Conservation (phyloP, 768 basidiomycete genomes). For the Suillus discolor region DNA sequence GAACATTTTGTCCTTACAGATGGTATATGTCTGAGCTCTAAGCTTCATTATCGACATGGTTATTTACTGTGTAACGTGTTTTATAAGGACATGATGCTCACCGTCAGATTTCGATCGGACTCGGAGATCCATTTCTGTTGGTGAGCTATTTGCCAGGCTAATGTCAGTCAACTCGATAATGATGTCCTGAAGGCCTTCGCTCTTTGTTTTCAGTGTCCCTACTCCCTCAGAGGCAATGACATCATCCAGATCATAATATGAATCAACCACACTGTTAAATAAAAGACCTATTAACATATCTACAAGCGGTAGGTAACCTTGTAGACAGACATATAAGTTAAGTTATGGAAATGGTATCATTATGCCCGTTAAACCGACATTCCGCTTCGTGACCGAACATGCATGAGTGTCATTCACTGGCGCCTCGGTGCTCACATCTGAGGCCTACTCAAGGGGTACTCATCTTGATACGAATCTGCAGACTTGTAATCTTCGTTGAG, state of each 20-base stretch:
- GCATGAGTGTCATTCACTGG: background rate
- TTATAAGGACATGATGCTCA: background rate
- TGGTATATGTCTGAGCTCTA: no score
- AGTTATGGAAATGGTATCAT: background rate
- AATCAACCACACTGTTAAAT: background rate
- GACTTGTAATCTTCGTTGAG: conserved; percentile 20
- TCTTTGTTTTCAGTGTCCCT: background rate
- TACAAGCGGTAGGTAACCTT: background rate
- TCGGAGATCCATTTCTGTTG: background rate
- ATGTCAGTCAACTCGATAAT: background rate
- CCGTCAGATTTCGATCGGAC: background rate
- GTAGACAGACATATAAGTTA: background rate
- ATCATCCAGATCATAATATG: background rate
- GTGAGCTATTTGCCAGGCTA: background rate
- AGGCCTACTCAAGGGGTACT: conserved; percentile 35
- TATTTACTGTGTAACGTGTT: background rate
- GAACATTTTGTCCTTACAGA: no score
- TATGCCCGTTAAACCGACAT: background rate
- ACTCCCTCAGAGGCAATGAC: background rate
- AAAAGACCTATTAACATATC: background rate
- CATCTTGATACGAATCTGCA: conserved; percentile 15
- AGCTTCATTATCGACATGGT: background rate
- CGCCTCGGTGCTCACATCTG: background rate
- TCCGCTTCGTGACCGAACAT: background rate
- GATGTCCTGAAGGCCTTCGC: background rate